Conservation (phyloP, 331 rosid genomes). For the Acacia pycnantha region DNA sequence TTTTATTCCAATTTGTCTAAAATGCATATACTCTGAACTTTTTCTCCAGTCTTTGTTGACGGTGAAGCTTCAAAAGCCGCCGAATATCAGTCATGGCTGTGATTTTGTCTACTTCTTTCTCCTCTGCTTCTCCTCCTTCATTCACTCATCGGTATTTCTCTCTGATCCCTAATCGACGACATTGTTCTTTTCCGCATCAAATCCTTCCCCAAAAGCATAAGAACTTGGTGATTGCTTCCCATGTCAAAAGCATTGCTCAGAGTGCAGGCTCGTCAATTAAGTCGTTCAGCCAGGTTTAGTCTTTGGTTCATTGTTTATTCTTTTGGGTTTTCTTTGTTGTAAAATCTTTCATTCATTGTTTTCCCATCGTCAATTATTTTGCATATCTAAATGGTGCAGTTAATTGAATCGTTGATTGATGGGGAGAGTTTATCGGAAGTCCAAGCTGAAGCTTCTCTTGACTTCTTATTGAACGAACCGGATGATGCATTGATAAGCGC, state of each 20-base stretch:
- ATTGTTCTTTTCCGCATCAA: not conserved
- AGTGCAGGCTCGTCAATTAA: not conserved
- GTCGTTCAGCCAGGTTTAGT: slow-evolving; percentile 24
- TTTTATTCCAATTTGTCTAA: too few relatives aligned
- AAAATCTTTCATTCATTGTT: not conserved
- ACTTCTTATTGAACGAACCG: slow-evolving; percentile 60
- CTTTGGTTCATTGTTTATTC: not conserved
- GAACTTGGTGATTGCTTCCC: slow-evolving; percentile 3
- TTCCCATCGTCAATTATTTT: not conserved
- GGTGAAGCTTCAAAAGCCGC: not conserved
- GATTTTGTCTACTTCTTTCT: slow-evolving; percentile 9
- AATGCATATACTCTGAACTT: not conserved
- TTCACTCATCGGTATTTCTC: slow-evolving; percentile 20
- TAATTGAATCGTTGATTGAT: slow-evolving; percentile 70
- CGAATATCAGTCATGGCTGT: slow-evolving; percentile 12
- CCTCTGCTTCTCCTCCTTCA: not conserved
- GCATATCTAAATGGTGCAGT: slow-evolving; percentile 36
- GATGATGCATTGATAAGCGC: slow-evolving; percentile 85
- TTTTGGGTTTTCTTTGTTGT: not conserved
- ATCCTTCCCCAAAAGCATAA: not conserved
- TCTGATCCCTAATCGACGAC: slow-evolving; percentile 2
- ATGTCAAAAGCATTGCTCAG: not conserved
- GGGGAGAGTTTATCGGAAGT: slow-evolving; percentile 64
- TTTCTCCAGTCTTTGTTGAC: not conserved
- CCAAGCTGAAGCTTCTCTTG: slow-evolving; percentile 71